Conservation (phyloP, 768 basidiomycete genomes). For the Lactarius vividus region DNA sequence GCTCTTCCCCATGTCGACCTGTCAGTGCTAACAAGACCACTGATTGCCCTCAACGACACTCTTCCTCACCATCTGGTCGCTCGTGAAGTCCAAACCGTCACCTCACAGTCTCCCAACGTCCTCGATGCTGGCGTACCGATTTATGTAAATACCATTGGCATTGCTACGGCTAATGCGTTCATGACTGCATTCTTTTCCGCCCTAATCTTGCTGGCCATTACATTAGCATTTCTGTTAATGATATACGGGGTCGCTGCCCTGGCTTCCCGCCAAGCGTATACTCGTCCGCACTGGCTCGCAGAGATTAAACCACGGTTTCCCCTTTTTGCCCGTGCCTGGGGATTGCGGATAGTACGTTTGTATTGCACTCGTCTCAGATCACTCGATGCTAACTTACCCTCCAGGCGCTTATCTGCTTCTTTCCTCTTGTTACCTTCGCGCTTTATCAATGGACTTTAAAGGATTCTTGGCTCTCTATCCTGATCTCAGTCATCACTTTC, state of each 20-base stretch:
- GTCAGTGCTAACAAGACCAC: slow-evolving; percentile 7
- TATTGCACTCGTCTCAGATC: slow-evolving; percentile 5
- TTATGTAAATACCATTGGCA: slow-evolving; percentile 71
- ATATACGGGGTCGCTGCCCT: slow-evolving; percentile 45
- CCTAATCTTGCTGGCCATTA: slow-evolving; percentile 66
- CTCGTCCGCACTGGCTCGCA: slow-evolving; percentile 26
- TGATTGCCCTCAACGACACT: not conserved
- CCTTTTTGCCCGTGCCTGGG: slow-evolving; percentile 56
- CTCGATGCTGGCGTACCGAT: slow-evolving; percentile 81
- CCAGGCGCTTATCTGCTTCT: slow-evolving; percentile 55
- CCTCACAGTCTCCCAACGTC: slow-evolving; percentile 57
- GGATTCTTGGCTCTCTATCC: slow-evolving; percentile 83
- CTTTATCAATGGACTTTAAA: slow-evolving; percentile 90
- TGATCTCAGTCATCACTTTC: slow-evolving; percentile 73
- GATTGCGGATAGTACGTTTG: slow-evolving; percentile 59
- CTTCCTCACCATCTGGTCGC: slow-evolving; percentile 22
- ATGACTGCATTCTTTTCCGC: slow-evolving; percentile 80
- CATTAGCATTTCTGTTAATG: slow-evolving; percentile 48
- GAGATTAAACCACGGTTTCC: slow-evolving; percentile 39
- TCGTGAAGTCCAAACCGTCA: slow-evolving; percentile 60
- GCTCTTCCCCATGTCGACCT: slow-evolving; percentile 29
- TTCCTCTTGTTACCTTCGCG: slow-evolving; percentile 72
- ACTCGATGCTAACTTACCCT: slow-evolving; percentile 30
- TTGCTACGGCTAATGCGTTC: slow-evolving; percentile 85
- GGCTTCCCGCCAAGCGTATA: slow-evolving; percentile 24